phyloP scores from a whole-genome alignment of 495 filamentous ascomycete species.

The Penicillium flavigenum region DNA sequence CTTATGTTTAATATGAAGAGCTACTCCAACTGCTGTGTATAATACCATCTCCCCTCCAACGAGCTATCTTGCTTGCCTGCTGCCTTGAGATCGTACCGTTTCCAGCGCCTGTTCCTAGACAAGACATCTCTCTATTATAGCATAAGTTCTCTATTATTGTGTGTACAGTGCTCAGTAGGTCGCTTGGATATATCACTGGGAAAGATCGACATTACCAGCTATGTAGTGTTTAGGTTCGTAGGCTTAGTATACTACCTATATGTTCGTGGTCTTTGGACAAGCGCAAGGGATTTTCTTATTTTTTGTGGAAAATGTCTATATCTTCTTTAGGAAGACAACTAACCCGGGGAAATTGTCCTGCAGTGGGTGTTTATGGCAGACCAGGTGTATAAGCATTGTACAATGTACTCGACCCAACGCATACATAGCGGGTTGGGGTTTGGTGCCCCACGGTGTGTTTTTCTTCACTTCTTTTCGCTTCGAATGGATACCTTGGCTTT shows the following conservation, averaged over 20 bases:
- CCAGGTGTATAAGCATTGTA: neutral
- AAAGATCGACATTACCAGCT: neutral
- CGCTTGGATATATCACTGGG: neutral
- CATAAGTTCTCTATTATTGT: neutral
- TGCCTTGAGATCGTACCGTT: neutral
- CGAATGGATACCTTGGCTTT: too few relatives aligned
- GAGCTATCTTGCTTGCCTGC: neutral
- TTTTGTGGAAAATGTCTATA: neutral
- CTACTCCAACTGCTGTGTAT: conserved; percentile 7
- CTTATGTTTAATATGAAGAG: neutral
- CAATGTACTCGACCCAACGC: too few relatives aligned
- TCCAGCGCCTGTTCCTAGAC: conserved; percentile 1
- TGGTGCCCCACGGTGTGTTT: too few relatives aligned
- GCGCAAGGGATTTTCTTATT: neutral
- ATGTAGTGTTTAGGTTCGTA: neutral
- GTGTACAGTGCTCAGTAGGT: neutral
- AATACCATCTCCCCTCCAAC: conserved; percentile 6
- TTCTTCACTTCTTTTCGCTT: too few relatives aligned
- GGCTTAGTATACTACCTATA: neutral
- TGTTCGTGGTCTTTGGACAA: neutral
- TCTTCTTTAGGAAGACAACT: neutral
- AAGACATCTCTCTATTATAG: neutral
- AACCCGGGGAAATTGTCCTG: neutral
- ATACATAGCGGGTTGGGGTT: too few relatives aligned
- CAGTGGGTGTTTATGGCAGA: neutral